Base-by-base conservation (phyloP, 805 yeast genomes). In the Suhomyces vadensis region DNA sequence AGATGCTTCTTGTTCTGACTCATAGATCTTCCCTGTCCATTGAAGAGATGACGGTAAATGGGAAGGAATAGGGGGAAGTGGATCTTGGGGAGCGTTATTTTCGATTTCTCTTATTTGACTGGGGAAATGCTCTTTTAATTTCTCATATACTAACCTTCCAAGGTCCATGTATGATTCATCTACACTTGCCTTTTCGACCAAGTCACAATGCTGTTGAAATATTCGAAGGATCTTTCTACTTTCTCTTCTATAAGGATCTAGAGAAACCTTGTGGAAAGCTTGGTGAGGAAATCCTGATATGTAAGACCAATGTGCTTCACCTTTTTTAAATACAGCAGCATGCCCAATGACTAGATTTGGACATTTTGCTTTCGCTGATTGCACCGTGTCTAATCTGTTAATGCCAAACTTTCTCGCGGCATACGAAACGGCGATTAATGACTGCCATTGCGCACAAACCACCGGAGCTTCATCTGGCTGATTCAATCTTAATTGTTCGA, bases 391-490 rank as follows among this genome's bases (percentile, higher is more conserved):
- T 84, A 89, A 83, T 47, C 99, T 67, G 11, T 79, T 71, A 16
- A 94, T 82, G 0, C 97, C 97, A 59, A 60, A 90, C 43, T 82
- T 80, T 31, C 97, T 71, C 0, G 99, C 98, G 0, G 97, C 87
- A 63, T 88, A 88, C 2, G 87, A 81, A 0, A 94, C 95, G 0
- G 99, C 99, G 46, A 94, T 92, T 2, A 94, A 67, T 0, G 91
- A 75, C 38, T 76, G 73, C 99, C 99, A 94, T 57, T 94, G 99
- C 4, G 89, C 88, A 61, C 97, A 91, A 0, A 90, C 97, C 1
- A 94, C 85, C 0, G 99, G 97, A 49, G 82, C 91, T 2, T 81
- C 79, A 1, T 68, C 69, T 1, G 82, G 64, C 11, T 85, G 65
- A 0, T 84, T 84, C 13, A 88, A 72, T 33, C 97, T 66, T 5